Conservation (phyloP, 2,329 filamentous ascomycete genomes). For the Tolypocladium guangdongense region DNA sequence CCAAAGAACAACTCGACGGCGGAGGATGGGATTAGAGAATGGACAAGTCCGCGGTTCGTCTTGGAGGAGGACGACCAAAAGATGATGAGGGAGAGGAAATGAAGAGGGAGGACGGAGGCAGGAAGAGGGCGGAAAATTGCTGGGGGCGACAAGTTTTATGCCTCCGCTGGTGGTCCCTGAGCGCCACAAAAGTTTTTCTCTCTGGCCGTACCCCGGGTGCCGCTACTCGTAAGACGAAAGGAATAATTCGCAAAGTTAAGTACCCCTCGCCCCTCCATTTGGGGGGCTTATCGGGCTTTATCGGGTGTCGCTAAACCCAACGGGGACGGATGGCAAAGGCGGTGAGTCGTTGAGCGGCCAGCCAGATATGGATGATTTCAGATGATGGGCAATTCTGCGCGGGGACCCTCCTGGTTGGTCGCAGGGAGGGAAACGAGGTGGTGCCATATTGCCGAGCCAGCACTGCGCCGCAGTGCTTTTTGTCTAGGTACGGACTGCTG, state of each 20-base stretch:
- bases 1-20: slow-evolving; percentile 20
- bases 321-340: slow-evolving; percentile 5
- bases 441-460: too few relatives aligned
- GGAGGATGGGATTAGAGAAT: slow-evolving; percentile 17
- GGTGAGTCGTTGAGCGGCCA: slow-evolving; percentile 7
- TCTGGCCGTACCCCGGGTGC: slow-evolving; percentile 1
- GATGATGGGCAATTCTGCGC: not conserved
- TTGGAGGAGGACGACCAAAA: slow-evolving; percentile 32
- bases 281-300: slow-evolving; percentile 13
- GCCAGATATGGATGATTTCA: slow-evolving; percentile 4
- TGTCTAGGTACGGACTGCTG: too few relatives aligned
- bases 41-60: slow-evolving; percentile 27
- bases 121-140: slow-evolving; percentile 2
- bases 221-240: too few relatives aligned
- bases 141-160: slow-evolving; percentile 5
- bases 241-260: slow-evolving; percentile 11
- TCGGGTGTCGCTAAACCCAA: slow-evolving; percentile 9
- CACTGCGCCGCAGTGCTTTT: too few relatives aligned
- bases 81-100: slow-evolving; percentile 18
- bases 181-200: slow-evolving; percentile 9
- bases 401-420: not conserved
- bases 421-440: not conserved
- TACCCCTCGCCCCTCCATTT: slow-evolving; percentile 11
- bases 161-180: not conserved
- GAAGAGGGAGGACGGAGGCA: slow-evolving; percentile 16